Percentiles rank a stretch among this genome's conserved stretches.
phyloP scores from a whole-genome alignment of 192 early-diverging fungal genomes.

The Dissophora globulifera region DNA sequence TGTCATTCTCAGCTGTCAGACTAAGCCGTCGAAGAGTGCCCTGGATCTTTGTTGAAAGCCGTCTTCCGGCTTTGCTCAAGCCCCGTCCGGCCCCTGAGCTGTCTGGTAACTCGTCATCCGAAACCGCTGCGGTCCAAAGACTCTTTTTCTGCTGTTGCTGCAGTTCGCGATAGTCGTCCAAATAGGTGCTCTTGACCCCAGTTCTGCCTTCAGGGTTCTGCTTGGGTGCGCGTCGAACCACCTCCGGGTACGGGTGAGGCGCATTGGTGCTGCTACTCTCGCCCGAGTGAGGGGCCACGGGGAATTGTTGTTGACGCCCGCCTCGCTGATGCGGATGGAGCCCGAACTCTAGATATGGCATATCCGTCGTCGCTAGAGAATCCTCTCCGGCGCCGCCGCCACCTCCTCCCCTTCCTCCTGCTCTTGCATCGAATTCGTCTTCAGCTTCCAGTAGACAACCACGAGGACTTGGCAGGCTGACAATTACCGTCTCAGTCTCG shows the following conservation, averaged over 20 bases:
- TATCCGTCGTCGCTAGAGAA: background rate
- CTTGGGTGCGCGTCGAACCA: background rate
- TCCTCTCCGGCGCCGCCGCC: background rate
- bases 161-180: conserved; percentile 32
- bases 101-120: background rate
- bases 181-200: conserved; percentile 5
- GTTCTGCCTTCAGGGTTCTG: background rate
- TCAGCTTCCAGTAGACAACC: conserved; percentile 31
- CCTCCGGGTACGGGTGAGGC: background rate
- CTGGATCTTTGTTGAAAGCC: no score
- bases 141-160: conserved; percentile 15
- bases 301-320: background rate
- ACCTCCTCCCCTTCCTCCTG: no score
- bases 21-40: no score
- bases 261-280: background rate
- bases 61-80: no score
- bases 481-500: conserved; percentile 2
- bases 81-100: background rate
- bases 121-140: background rate
- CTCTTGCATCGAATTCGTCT: background rate
- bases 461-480: conserved; percentile 19
- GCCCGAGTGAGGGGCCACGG: background rate
- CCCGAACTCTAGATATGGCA: background rate
- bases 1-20: no score
- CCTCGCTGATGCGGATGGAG: background rate